These are phyloP conservation scores for Phytophthora multivora DNA, from an alignment of 352 stramenopile genomes.

Conservation along the genomic window DNA sequence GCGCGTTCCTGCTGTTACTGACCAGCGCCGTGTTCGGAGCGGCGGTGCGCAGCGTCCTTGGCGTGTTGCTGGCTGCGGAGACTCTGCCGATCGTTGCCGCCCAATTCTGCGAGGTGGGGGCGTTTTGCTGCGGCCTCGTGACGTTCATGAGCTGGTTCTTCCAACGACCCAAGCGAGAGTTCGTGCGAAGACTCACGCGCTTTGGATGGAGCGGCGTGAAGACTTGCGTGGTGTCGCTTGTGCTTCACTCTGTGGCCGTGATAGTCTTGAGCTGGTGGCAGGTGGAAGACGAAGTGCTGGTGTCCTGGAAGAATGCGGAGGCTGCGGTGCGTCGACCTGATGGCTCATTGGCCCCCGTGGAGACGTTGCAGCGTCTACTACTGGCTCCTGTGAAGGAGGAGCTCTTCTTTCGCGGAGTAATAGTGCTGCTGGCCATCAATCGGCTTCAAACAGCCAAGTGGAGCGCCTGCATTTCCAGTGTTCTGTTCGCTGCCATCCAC, in stretches of 20 bases:
- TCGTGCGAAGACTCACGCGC: conserved; percentile 20
- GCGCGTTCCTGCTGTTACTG: conserved; percentile 43
- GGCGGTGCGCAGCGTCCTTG: conserved; percentile 17
- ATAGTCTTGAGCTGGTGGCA: conserved; percentile 14
- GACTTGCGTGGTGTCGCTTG: conserved; percentile 16
- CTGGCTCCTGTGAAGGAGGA: conserved; percentile 60
- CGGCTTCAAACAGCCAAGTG: conserved; percentile 27
- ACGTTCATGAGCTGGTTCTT: conserved; percentile 46
- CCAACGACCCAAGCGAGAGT: conserved; percentile 6
- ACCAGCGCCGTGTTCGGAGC: conserved; percentile 21
- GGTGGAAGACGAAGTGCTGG: conserved; percentile 9
- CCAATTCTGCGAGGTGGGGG: conserved; percentile 15
- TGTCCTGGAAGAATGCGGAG: conserved; percentile 34
- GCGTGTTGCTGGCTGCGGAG: conserved; percentile 4
- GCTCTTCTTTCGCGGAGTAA: conserved; percentile 65
- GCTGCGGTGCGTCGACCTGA: conserved; percentile 11
- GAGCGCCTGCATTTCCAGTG: conserved; percentile 37
- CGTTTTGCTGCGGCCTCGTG: conserved; percentile 38
- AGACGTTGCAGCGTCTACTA: conserved; percentile 38
- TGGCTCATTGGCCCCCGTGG: conserved; percentile 7
- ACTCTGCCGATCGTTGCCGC: background rate
- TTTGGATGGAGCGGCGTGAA: conserved; percentile 11
- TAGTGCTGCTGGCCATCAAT: conserved; percentile 55
- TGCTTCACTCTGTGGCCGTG: conserved; percentile 16
- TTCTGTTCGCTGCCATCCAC: conserved; percentile 59